Percentiles rank a stretch among this genome's conserved stretches.
These are phyloP conservation scores for Penicillium sp. DNA, from an alignment of 2,329 filamentous ascomycete species.

Conservation along the genomic window DNA sequence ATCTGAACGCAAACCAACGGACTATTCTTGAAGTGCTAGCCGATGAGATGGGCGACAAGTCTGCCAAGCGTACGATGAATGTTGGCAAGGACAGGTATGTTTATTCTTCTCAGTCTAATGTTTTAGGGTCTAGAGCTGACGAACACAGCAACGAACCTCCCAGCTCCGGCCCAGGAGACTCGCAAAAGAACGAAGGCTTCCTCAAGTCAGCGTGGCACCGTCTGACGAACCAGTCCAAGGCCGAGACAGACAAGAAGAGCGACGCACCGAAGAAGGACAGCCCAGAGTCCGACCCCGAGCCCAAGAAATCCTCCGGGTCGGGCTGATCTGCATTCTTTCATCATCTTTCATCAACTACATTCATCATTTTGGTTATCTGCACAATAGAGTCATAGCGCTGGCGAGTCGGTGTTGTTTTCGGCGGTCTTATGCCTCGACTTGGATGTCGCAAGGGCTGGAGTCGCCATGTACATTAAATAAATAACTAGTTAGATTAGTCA, in stretches of 20 bases:
- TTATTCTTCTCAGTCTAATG: not conserved
- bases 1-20: constrained; percentile 82
- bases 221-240: constrained; percentile 64
- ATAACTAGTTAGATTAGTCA: not conserved
- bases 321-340: constrained; percentile 20
- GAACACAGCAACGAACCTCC: constrained; percentile 7
- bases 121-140: not conserved
- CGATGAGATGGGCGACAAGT: constrained; percentile 92
- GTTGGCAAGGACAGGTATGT: constrained; percentile 57
- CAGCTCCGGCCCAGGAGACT: constrained; percentile 27
- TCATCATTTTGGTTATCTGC: constrained; percentile 1
- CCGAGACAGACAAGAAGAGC: constrained; percentile 27
- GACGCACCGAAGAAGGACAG: constrained; percentile 25
- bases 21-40: constrained; percentile 93
- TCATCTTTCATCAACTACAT: constrained; percentile 1
- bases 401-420: constrained; percentile 17
- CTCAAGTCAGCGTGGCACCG: constrained; percentile 92
- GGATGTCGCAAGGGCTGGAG: not conserved
- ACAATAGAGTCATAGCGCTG: constrained; percentile 21
- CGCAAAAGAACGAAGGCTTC: constrained; percentile 81
- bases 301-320: constrained; percentile 39
- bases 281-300: constrained; percentile 21
- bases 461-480: constrained; percentile 2
- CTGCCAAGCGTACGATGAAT: constrained; percentile 89
- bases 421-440: constrained; percentile 12